Evolutionary conservation across 164 flowering plant species (phyloP), one percentile per base, ranked within the genome.

Genomic region (Liquidambar formosana): DNA sequence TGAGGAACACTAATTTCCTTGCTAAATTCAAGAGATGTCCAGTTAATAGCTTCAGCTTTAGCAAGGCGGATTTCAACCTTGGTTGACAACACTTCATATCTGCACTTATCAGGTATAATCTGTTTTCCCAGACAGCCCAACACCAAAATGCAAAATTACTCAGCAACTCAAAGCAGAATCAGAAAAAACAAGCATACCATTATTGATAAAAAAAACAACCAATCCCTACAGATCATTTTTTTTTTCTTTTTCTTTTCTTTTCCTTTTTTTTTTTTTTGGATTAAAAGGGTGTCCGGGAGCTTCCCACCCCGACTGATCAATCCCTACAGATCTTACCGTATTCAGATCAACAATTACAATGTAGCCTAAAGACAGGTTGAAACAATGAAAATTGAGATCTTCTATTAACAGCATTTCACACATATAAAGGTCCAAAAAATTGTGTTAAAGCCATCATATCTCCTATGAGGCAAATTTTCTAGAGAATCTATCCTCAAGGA

Each of bases 51-150:
- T 56, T 89, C 95, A 76, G 91, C 98, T 79, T 96, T 96, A 48
- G 87, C 86, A 58, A 92, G 95, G 48, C 87, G 94, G 57, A 96
- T 83, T 81, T 96, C 99, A 70, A 96, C 75, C 85, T 96, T 96
- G 14, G 96, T 93, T 10, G 90, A 77, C 81, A 92, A 59, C 15
- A 92, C 94, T 19, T 73, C 82, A 68, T 79, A 87, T 71, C 80
- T 84, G 80, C 99, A 93, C 57, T 81, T 88, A 51, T 68, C 84
- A 26, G 95, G 96, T 66, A 87, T 64, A 15, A 96, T 93, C 99
- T 93, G 94, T 64, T 64, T 61, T 48, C 13, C 73, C 41, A 33
- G 41, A 46, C 22, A 73, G 25, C 58, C 63, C 61, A 60, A 59
- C 57, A 33, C 41, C 61, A 21, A 51, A 72, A 21, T 10, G 48